Evolutionary conservation across 345 rosid genomes (phyloP).

Genomic region (Diplotaxis tenuifolia): DNA sequence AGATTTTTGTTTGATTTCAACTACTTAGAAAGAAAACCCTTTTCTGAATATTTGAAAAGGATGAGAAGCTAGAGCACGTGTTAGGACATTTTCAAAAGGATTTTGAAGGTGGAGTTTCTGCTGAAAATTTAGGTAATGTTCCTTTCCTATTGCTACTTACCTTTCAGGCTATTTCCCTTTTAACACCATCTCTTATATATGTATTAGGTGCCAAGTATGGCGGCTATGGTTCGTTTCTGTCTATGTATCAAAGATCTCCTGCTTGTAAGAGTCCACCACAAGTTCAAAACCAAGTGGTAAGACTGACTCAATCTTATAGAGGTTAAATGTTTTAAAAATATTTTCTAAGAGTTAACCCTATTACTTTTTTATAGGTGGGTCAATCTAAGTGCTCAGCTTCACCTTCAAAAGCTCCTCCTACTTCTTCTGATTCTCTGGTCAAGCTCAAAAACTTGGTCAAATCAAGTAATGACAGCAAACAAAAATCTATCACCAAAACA

Average conservation of each 20-base stretch:
- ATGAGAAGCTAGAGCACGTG: slow-evolving; percentile 60
- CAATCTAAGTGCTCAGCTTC: slow-evolving; percentile 41
- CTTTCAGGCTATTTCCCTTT: background rate
- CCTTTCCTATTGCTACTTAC: slow-evolving; percentile 13
- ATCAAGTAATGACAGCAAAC: slow-evolving; percentile 40
- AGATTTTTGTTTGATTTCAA: background rate
- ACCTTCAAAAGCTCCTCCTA: slow-evolving; percentile 41
- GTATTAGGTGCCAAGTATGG: slow-evolving; percentile 41
- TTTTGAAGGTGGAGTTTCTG: slow-evolving; percentile 81
- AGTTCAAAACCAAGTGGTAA: slow-evolving; percentile 30
- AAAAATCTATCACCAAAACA: slow-evolving; percentile 35
- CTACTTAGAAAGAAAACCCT: background rate
- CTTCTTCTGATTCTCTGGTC: slow-evolving; percentile 36
- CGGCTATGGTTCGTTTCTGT: slow-evolving; percentile 42
- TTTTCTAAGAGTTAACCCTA: slow-evolving; percentile 14
- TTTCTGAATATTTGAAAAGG: slow-evolving; percentile 37
- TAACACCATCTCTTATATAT: slow-evolving; percentile 1
- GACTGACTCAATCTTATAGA: slow-evolving; percentile 40
- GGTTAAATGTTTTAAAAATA: background rate
- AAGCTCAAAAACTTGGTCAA: slow-evolving; percentile 11
- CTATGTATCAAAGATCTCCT: slow-evolving; percentile 41
- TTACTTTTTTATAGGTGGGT: slow-evolving; percentile 45
- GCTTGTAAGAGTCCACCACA: slow-evolving; percentile 32
- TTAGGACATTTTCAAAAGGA: slow-evolving; percentile 76
- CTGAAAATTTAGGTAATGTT: slow-evolving; percentile 66